Percentiles rank a stretch among this genome's conserved stretches.
Conservation (phyloP, 2,329 filamentous ascomycete genomes). For the Stagonosporopsis tanaceti region DNA sequence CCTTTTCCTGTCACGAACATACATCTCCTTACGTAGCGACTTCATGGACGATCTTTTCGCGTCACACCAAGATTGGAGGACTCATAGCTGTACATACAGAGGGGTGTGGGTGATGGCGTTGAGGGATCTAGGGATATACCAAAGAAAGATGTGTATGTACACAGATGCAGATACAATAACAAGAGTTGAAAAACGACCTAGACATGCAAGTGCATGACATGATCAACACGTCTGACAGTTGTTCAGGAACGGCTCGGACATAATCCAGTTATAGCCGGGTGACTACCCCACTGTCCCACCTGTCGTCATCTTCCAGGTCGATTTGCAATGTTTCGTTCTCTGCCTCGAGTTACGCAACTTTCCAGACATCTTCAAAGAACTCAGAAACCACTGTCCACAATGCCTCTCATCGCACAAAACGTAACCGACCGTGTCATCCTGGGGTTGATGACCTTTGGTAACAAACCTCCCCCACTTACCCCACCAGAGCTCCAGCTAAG, state of each 20-base stretch:
- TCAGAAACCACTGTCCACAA: constrained; percentile 15
- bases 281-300: constrained; percentile 16
- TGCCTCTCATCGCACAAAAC: constrained; percentile 46
- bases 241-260: constrained; percentile 7
- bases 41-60: not conserved
- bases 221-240: not conserved
- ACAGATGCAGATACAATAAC: constrained; percentile 9
- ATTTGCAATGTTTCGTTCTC: constrained; percentile 13
- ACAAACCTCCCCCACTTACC: constrained; percentile 1
- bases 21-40: constrained; percentile 11
- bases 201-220: not conserved
- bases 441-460: constrained; percentile 82
- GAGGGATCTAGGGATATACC: not conserved
- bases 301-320: constrained; percentile 17
- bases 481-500: constrained; percentile 19
- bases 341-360: constrained; percentile 9
- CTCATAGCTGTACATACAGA: constrained; percentile 8
- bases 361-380: constrained; percentile 1
- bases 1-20: constrained; percentile 9
- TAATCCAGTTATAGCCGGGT: constrained; percentile 11
- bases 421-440: constrained; percentile 76
- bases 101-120: constrained; percentile 4
- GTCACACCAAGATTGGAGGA: not conserved
- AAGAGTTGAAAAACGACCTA: not conserved
- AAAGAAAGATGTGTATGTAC: constrained; percentile 6